Evolutionary conservation across 2,329 filamentous ascomycete species (phyloP).

Genomic region (Apiospora marii): DNA sequence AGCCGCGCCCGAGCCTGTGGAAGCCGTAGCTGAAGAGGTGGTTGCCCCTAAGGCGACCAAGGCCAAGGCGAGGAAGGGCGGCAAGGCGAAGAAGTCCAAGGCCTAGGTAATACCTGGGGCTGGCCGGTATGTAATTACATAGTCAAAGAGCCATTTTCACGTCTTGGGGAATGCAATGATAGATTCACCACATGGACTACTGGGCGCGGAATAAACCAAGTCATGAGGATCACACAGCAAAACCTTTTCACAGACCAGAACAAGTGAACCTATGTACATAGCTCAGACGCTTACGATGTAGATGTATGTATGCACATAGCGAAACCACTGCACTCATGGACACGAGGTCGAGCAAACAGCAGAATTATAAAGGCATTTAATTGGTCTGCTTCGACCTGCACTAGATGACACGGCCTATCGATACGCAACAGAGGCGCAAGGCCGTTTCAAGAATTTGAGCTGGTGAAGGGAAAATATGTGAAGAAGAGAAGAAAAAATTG

Average conservation of each 20-base stretch:
- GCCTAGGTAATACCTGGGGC: constrained; percentile 41
- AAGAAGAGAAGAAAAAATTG: constrained; percentile 44
- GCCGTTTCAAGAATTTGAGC: constrained; percentile 43
- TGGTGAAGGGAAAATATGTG: constrained; percentile 59
- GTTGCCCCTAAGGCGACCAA: constrained; percentile 44
- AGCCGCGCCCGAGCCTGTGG: constrained; percentile 40
- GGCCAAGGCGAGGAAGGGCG: constrained; percentile 43
- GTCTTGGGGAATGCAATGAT: not conserved
- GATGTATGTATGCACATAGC: constrained; percentile 65
- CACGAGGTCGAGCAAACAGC: constrained; percentile 52
- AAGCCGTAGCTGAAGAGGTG: constrained; percentile 35
- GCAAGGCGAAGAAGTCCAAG: constrained; percentile 49
- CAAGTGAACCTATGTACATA: not conserved
- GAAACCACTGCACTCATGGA: constrained; percentile 63
- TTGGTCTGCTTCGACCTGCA: constrained; percentile 62
- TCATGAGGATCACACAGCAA: not conserved
- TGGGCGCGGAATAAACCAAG: not conserved
- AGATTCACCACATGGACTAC: not conserved
- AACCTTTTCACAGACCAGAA: not conserved
- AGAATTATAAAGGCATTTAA: constrained; percentile 67
- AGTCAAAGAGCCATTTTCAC: constrained; percentile 6
- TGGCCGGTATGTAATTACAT: constrained; percentile 24
- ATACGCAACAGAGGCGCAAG: constrained; percentile 44
- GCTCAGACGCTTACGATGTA: not conserved
- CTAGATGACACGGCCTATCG: constrained; percentile 52